Base-by-base conservation (phyloP, 768 basidiomycete species). In the Hysterangium stoloniferum region DNA sequence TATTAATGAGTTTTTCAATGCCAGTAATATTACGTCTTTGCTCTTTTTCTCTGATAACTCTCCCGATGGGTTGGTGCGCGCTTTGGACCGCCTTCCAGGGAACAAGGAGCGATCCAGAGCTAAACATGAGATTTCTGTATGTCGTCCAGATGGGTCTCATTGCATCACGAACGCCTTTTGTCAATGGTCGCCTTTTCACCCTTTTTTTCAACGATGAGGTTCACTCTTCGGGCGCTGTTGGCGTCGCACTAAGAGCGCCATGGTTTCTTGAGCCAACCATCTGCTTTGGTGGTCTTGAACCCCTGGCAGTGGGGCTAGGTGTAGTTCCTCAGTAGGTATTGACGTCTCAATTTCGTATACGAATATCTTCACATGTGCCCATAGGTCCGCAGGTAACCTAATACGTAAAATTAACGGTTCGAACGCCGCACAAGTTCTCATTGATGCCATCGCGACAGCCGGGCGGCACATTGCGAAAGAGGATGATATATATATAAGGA, bases 131-230 rank as follows among this genome's bases (percentile, higher is more conserved):
- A 24, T 31, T 53, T 48, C 29, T 6, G 33, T n/a, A 36, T 8
- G 28, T 5, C 42, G n/a, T n/a, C n/a, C 59, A 86, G 79, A 64
- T 86, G 46, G 84, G 86, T 4, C 70, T 89, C 17, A 63, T 84
- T 19, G 82, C 80, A 0, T 71, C 86, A 0, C 81, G 85, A 2
- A 90, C 88, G 2, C 86, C 86, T 1, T 90, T 90, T 61, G 66
- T 86, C 4, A 89, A 85, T 1, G 88, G 86, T 12, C 68, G 82
- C 17, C 80, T 81, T 0, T 76, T 82, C 25, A 89, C 87, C 0
- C 67, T 90, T 8, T 79, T 88, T 53, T 64, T 73, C 52, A 75
- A 83, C 44, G 66, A 70, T 32, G 60, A 71, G 1, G 72, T 86
- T 22, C 63, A 74, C 50, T 79, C 76, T 0, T 69, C 74, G 6